phyloP scores from a whole-genome alignment of 75 land plant species.

The Azolla pinnata region DNA sequence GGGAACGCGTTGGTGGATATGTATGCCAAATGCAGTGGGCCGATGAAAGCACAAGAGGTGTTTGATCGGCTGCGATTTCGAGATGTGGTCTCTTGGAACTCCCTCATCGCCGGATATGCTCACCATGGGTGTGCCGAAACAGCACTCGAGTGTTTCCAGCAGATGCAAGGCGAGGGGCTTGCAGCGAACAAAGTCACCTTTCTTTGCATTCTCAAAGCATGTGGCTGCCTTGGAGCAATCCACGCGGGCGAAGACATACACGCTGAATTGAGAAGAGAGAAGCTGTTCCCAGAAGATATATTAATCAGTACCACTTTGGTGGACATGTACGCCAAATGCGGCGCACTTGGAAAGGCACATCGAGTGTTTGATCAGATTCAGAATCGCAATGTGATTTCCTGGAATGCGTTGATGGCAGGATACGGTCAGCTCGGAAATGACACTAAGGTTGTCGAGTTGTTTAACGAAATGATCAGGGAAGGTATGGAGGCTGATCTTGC shows the following conservation, averaged over 20 bases:
- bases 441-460: background rate
- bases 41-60: conserved; percentile 24
- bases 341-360: conserved; percentile 17
- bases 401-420: conserved; percentile 31
- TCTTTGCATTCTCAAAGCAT: conserved; percentile 21
- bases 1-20: conserved; percentile 34
- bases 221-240: conserved; percentile 20
- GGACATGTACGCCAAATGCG: conserved; percentile 41
- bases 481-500: background rate
- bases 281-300: background rate
- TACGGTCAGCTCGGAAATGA: conserved; percentile 24
- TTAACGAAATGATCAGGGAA: conserved; percentile 5
- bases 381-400: conserved; percentile 8
- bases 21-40: conserved; percentile 18
- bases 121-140: conserved; percentile 24
- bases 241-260: conserved; percentile 26
- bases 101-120: conserved; percentile 32
- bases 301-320: conserved; percentile 26
- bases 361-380: conserved; percentile 8
- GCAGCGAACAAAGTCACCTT: conserved; percentile 27
- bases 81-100: conserved; percentile 45
- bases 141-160: conserved; percentile 19
- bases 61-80: conserved; percentile 31
- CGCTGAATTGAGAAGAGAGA: background rate
- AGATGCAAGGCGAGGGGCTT: conserved; percentile 19